Conservation (phyloP, 805 yeast genomes). For the Yamadazyma tumulicola region DNA sequence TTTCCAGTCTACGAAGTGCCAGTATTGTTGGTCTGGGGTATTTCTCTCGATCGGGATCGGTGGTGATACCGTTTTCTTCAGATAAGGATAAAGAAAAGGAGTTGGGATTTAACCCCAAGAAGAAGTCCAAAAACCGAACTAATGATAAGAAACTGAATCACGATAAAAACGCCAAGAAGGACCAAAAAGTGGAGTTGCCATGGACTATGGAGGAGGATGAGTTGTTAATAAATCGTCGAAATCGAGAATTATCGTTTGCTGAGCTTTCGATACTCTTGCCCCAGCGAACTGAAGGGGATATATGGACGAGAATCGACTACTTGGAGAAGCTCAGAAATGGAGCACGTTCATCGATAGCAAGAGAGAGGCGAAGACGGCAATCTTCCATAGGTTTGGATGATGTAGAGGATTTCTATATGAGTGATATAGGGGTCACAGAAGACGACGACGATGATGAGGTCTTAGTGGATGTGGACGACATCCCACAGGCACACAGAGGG, state of each 20-base stretch:
- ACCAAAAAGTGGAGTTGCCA: slow-evolving; percentile 28
- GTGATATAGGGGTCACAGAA: slow-evolving; percentile 35
- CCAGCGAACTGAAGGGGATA: slow-evolving; percentile 70
- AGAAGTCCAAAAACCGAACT: slow-evolving; percentile 8
- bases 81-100: slow-evolving; percentile 12
- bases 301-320: slow-evolving; percentile 55
- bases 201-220: slow-evolving; percentile 74
- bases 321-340: slow-evolving; percentile 39
- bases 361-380: slow-evolving; percentile 32
- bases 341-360: slow-evolving; percentile 20
- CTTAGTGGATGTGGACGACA: slow-evolving; percentile 35
- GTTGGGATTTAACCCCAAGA: slow-evolving; percentile 7
- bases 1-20: slow-evolving; percentile 40
- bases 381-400: slow-evolving; percentile 41
- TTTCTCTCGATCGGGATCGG: slow-evolving; percentile 35
- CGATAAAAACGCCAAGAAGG: slow-evolving; percentile 9
- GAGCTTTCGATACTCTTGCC: slow-evolving; percentile 75
- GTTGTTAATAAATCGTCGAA: slow-evolving; percentile 49
- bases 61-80: slow-evolving; percentile 30
- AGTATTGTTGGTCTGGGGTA: slow-evolving; percentile 34
- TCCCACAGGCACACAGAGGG: slow-evolving; percentile 20
- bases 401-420: slow-evolving; percentile 42
- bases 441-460: slow-evolving; percentile 34
- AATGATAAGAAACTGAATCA: slow-evolving; percentile 5
- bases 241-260: slow-evolving; percentile 60